A percentile compares a stretch with the other conserved stretches of the same genome.
Conservation (phyloP, 108 stramenopile genomes). For the Nannochloropsis gaditana region DNA sequence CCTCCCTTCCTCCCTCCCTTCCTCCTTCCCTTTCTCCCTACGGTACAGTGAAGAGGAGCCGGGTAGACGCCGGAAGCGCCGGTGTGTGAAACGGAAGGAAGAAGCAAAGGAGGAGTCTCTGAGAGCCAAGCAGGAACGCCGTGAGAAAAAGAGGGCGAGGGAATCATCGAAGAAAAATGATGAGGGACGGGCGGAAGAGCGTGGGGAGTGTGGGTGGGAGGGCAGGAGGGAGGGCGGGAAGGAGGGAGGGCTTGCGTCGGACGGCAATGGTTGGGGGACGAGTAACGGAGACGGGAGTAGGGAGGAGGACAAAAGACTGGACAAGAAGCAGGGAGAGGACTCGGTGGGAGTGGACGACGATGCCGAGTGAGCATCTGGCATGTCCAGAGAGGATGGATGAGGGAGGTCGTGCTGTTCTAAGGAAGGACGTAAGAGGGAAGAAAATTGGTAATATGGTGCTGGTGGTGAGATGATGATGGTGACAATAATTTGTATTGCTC, state of each 20-base stretch:
- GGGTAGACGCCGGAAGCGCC: background rate
- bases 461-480: too few species aligned
- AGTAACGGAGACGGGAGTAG: too few species aligned
- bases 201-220: background rate
- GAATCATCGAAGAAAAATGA: background rate
- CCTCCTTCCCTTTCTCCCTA: background rate
- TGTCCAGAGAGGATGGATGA: too few species aligned
- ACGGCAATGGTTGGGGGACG: too few species aligned
- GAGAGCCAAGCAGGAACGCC: background rate
- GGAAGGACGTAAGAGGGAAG: too few species aligned
- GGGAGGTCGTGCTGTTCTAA: too few species aligned
- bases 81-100: constrained; percentile 9
- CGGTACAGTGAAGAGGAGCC: background rate
- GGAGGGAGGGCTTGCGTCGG: background rate
- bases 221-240: background rate
- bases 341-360: too few species aligned
- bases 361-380: too few species aligned
- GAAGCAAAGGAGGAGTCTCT: background rate
- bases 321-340: too few species aligned
- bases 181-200: background rate
- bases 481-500: too few species aligned
- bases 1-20: background rate
- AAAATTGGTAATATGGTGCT: too few species aligned
- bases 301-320: too few species aligned
- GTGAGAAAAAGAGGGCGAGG: background rate